Conservation (phyloP, 192 early-diverging fungal species). For the Thoreauomyces humboldtii region DNA sequence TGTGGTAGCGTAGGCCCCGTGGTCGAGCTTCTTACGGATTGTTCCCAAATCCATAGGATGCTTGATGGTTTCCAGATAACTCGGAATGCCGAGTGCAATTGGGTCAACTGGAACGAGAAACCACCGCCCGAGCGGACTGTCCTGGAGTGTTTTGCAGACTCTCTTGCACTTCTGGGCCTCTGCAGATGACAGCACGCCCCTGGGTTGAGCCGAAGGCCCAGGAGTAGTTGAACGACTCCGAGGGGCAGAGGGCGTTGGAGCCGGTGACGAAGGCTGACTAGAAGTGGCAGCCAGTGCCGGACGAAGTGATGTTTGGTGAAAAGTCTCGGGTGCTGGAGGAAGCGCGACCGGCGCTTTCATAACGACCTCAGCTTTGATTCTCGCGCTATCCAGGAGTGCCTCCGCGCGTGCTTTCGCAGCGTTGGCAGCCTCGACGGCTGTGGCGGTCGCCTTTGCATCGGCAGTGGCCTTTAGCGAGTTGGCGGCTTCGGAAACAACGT, state of each 20-base stretch:
- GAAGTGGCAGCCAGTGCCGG: not conserved
- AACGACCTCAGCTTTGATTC: too few relatives aligned
- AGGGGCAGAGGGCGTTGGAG: not conserved
- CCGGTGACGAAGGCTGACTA: not conserved
- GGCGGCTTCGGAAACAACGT: slow-evolving; percentile 18
- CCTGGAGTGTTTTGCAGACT: slow-evolving; percentile 26
- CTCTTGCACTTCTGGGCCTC: slow-evolving; percentile 28
- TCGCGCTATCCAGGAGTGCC: too few relatives aligned
- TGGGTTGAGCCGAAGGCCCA: not conserved
- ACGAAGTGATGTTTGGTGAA: too few relatives aligned
- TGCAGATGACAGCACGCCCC: not conserved
- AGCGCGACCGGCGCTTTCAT: too few relatives aligned
- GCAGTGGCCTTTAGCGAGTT: not conserved
- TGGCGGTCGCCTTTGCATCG: not conserved
- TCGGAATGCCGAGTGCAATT: slow-evolving; percentile 76
- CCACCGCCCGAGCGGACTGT: slow-evolving; percentile 30
- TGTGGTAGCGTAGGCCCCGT: slow-evolving; percentile 52
- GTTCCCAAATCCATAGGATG: slow-evolving; percentile 86
- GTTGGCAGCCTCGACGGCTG: not conserved
- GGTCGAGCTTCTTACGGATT: slow-evolving; percentile 66
- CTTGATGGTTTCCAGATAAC: slow-evolving; percentile 82
- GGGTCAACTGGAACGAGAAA: slow-evolving; percentile 68
- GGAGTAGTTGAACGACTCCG: not conserved
- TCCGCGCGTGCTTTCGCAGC: not conserved
- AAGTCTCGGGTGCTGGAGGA: too few relatives aligned